Conservation (phyloP, 2,329 filamentous ascomycete species). For the Trichoderma atroviride region DNA sequence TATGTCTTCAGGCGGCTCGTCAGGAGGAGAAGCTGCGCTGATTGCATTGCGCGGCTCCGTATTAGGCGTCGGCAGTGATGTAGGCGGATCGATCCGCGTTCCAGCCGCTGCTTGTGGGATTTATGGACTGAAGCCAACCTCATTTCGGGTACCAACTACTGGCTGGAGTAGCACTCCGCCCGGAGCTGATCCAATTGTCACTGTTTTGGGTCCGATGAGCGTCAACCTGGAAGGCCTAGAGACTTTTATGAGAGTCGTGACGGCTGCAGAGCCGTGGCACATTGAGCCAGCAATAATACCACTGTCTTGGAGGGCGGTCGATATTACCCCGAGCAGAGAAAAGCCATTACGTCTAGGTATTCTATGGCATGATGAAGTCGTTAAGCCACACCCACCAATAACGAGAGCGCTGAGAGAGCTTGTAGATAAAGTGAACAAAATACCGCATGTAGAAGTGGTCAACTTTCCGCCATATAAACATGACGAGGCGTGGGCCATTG, state of each 20-base stretch:
- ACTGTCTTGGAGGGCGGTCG: not conserved
- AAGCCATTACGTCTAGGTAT: not conserved
- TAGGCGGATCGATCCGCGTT: not conserved
- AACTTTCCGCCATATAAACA: not conserved
- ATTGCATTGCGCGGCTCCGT: not conserved
- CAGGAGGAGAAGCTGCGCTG: not conserved
- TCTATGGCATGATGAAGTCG: not conserved
- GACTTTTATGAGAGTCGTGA: not conserved
- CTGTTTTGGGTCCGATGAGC: not conserved
- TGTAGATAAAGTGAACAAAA: not conserved
- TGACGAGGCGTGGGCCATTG: constrained; percentile 3
- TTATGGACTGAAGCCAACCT: not conserved
- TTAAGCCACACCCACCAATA: not conserved
- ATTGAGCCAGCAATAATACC: not conserved
- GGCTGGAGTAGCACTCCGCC: not conserved
- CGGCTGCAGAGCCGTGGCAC: not conserved
- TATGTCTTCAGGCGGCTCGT: not conserved
- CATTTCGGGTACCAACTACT: constrained; percentile 2
- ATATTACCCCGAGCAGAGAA: not conserved
- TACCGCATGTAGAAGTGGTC: not conserved
- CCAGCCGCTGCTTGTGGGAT: constrained; percentile 4
- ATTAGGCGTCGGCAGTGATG: not conserved
- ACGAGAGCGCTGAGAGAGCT: not conserved
- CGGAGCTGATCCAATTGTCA: constrained; percentile 1
- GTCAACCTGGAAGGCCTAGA: not conserved